Evolutionary conservation across 2,329 filamentous ascomycete species (phyloP).

Genomic region (Paecilomyces formosus): DNA sequence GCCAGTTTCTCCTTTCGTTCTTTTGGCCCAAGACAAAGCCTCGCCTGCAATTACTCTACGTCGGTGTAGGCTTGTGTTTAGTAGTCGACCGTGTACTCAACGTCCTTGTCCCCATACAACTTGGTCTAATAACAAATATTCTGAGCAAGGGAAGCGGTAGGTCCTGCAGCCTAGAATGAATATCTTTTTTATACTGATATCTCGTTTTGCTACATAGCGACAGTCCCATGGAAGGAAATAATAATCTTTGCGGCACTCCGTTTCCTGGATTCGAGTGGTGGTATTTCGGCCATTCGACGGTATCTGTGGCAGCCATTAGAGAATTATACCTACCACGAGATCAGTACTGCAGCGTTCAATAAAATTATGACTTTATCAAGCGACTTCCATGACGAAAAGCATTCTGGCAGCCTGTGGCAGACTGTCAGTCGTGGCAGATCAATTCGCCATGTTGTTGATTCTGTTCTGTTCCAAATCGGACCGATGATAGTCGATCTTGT

Average conservation of each 20-base stretch:
- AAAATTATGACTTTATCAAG: constrained; percentile 64
- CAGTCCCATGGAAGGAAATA: constrained; percentile 48
- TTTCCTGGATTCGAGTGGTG: constrained; percentile 45
- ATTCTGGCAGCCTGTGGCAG: constrained; percentile 57
- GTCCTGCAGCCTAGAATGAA: constrained; percentile 1
- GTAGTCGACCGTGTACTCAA: constrained; percentile 66
- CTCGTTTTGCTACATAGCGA: constrained; percentile 30
- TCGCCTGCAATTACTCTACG: constrained; percentile 59
- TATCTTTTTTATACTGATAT: constrained; percentile 14
- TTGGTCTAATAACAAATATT: constrained; percentile 69
- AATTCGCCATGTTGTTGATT: constrained; percentile 53
- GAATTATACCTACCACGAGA: constrained; percentile 50
- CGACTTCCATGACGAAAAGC: constrained; percentile 62
- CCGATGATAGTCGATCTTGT: constrained; percentile 57
- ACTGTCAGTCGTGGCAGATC: constrained; percentile 57
- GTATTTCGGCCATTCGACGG: constrained; percentile 43
- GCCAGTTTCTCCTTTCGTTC: constrained; percentile 65
- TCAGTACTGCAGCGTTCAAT: constrained; percentile 56
- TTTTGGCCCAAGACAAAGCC: constrained; percentile 66
- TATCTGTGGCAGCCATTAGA: constrained; percentile 50
- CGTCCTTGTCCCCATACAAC: constrained; percentile 70
- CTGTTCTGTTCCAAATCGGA: constrained; percentile 51
- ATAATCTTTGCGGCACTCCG: constrained; percentile 43
- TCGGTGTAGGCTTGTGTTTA: constrained; percentile 60
- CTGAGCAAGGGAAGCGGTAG: constrained; percentile 46